A percentile compares a stretch with the other conserved stretches of the same genome.
Evolutionary conservation across 257 asterid genomes (phyloP).

Genomic region (Solanum acaule): DNA sequence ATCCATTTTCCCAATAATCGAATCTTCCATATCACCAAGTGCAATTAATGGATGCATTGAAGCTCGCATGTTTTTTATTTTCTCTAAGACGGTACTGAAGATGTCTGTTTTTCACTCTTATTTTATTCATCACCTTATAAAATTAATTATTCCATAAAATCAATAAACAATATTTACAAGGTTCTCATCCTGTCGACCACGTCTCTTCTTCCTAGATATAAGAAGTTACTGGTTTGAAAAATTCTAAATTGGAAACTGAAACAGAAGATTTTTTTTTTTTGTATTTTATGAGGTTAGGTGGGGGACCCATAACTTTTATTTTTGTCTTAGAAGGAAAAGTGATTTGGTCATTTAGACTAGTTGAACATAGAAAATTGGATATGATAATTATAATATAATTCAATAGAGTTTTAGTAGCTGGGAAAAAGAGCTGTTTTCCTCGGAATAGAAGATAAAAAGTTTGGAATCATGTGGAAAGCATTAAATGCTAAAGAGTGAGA

Average conservation of each 20-base stretch:
- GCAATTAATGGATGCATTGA: conserved; percentile 81
- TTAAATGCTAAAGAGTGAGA: conserved; percentile 71
- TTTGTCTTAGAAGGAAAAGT: neutral
- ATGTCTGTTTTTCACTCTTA: conserved; percentile 79
- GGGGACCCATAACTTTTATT: conserved; percentile 16
- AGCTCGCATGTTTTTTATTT: conserved; percentile 61
- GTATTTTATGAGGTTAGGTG: conserved; percentile 21
- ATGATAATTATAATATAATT: neutral
- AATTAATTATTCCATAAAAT: conserved; percentile 24
- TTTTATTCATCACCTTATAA: conserved; percentile 31
- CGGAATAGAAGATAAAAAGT: conserved; percentile 70
- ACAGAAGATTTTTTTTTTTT: conserved; percentile 13
- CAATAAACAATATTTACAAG: conserved; percentile 59
- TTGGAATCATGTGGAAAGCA: conserved; percentile 95
- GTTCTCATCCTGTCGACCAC: too few relatives aligned
- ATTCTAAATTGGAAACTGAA: conserved; percentile 13
- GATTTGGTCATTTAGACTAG: conserved; percentile 5
- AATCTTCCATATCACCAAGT: conserved; percentile 93
- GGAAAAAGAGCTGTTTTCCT: conserved; percentile 53
- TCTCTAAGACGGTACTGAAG: conserved; percentile 86
- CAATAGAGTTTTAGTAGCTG: conserved; percentile 23
- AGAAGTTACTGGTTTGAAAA: conserved; percentile 35
- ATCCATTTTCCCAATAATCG: conserved; percentile 72
- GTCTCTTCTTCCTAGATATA: too few relatives aligned
- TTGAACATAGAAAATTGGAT: neutral